Conservation (phyloP, 2,329 filamentous ascomycete species). For the Fusarium burgessii region DNA sequence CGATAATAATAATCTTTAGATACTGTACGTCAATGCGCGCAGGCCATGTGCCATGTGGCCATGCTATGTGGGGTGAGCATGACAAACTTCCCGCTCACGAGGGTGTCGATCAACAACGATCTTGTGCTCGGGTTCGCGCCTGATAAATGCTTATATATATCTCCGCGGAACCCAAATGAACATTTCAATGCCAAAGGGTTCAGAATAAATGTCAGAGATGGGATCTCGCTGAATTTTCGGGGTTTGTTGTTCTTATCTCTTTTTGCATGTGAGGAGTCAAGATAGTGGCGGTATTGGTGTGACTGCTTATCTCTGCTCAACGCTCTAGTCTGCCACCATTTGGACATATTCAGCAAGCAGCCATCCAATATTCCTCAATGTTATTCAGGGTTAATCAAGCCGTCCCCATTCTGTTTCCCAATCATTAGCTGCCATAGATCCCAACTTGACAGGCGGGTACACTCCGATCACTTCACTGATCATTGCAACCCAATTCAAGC, state of each 20-base stretch:
- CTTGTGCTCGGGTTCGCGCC: background rate
- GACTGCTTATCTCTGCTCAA: background rate
- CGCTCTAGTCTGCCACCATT: background rate
- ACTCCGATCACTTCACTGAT: too few relatives aligned
- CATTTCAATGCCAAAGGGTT: too few relatives aligned
- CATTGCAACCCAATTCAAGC: background rate
- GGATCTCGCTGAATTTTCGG: background rate
- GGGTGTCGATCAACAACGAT: background rate
- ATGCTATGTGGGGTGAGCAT: background rate
- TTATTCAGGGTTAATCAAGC: too few relatives aligned
- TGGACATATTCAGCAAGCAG: background rate
- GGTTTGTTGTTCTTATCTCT: background rate
- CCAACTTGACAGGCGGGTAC: too few relatives aligned
- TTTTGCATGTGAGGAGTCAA: background rate
- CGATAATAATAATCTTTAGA: background rate
- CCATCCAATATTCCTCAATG: too few relatives aligned
- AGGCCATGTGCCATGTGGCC: background rate
- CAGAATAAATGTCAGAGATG: rapidly evolving
- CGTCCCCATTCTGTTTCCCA: too few relatives aligned
- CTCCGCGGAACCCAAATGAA: background rate
- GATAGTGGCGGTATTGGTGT: slow-evolving; percentile 1
- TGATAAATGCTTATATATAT: background rate
- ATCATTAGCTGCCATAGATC: too few relatives aligned
- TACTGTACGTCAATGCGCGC: too few relatives aligned
- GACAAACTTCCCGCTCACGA: background rate